Evolutionary conservation across 495 filamentous ascomycete genomes (phyloP), one percentile per base, ranked within the genome.

Genomic region (Neurospora tetrasperma): DNA sequence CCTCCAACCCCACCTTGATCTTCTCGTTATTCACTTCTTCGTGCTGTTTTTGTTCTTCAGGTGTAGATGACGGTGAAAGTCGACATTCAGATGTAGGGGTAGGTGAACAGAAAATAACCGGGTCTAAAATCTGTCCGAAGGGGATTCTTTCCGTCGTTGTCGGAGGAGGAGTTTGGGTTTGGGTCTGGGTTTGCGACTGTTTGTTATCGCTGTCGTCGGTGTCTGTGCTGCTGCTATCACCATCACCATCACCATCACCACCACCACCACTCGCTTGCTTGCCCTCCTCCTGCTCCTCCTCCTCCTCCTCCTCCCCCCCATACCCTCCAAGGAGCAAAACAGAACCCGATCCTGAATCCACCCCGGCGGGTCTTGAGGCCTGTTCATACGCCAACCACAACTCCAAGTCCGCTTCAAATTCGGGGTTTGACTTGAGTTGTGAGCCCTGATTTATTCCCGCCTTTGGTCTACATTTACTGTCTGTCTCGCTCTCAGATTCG

Each of bases 1-100:
- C 88, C 75, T 91, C 88, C 80, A 93, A 79, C 79, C 89, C 94
- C 3, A 92, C 93, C 2, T 83, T 87, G 78, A 94, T 94, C 14
- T 77, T 82, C 72, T 91, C 87, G 0, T 84, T 83, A 77, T 91
- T 88, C 4, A 94, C 84, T 75, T 90, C 90, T 88, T 16, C 85
- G 85, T 40, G 10, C 48, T 14, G 48, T 11, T 59, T 12, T 23
- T 59, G 48, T 5, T 59, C 11, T 27, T 23, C 54, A 1, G 23
- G 12, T 31, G 4, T 31, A 31, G 23, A 54, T 14, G 46, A 54
- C 1, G 20, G n/a, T 5, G 44, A 4, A 20, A 40, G 39, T 40
- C 8, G 39, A 40, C 10, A 27, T 7, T 11, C 27, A 14, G 48
- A 10, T 31, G 48, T 59, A 27, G 20, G 18, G 18, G 18, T 11